Percentiles rank a stretch among this genome's conserved stretches.
Conservation (phyloP, 148 eudicot species). For the Rhododendron mucronatum region DNA sequence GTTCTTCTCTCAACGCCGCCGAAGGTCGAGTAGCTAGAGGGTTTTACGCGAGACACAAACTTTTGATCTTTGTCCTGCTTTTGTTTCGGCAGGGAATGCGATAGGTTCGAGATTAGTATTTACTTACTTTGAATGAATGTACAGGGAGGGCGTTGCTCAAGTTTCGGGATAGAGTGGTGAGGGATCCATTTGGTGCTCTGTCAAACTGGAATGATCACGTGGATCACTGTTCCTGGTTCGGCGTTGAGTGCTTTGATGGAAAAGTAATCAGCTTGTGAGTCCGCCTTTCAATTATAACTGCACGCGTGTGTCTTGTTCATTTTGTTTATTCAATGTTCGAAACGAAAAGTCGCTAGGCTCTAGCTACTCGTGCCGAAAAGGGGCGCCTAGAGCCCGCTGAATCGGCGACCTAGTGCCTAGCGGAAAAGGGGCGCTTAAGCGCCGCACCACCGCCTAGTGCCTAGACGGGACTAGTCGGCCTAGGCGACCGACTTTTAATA, state of each 20-base stretch:
- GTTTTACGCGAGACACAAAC: too few relatives aligned
- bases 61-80: background rate
- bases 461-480: too few relatives aligned
- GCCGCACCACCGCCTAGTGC: too few relatives aligned
- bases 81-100: slow-evolving; percentile 1
- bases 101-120: background rate
- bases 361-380: too few relatives aligned
- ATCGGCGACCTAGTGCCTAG: too few relatives aligned
- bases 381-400: too few relatives aligned
- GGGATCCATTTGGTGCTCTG: slow-evolving; percentile 61
- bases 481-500: too few relatives aligned
- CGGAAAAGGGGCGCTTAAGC: too few relatives aligned
- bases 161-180: slow-evolving; percentile 48
- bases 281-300: background rate
- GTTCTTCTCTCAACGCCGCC: slow-evolving; percentile 26
- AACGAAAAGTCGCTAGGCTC: too few relatives aligned
- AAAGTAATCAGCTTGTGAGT: slow-evolving; percentile 56
- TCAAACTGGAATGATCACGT: slow-evolving; percentile 37
- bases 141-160: slow-evolving; percentile 59
- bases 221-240: slow-evolving; percentile 66
- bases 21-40: slow-evolving; percentile 19
- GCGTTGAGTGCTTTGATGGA: slow-evolving; percentile 52
- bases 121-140: background rate
- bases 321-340: background rate
- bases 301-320: too few relatives aligned